These are phyloP conservation scores for Chloranthus sessilifolius DNA, from an alignment of 164 flowering plant genomes.

Conservation along the genomic window DNA sequence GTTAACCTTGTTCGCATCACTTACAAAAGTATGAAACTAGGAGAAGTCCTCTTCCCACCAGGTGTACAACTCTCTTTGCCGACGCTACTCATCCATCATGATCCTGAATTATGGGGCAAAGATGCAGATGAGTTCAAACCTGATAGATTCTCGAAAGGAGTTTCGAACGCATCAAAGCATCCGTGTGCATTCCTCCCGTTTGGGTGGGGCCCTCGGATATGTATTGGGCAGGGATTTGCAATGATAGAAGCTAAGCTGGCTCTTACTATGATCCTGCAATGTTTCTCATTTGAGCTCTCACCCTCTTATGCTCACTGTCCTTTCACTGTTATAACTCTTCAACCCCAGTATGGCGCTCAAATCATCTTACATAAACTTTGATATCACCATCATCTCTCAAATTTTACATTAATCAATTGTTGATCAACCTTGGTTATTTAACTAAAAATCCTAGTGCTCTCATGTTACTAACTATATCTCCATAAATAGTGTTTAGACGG, in stretches of 20 bases:
- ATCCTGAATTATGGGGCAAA: constrained; percentile 13
- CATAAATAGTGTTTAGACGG: no score
- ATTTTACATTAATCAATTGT: no score
- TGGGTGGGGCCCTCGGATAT: constrained; percentile 14
- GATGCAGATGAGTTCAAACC: constrained; percentile 19
- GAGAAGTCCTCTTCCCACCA: constrained; percentile 4
- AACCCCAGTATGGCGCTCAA: constrained; percentile 12
- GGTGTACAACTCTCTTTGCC: constrained; percentile 10
- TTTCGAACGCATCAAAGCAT: constrained; percentile 16
- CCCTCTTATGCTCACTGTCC: constrained; percentile 17
- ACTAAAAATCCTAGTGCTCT: no score
- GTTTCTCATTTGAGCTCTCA: constrained; percentile 12
- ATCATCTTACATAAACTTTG: constrained; percentile 5
- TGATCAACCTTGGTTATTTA: no score
- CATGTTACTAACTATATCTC: no score
- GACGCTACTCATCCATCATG: constrained; percentile 10
- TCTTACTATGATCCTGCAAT: constrained; percentile 12
- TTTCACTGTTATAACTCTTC: neutral
- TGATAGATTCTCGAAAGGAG: constrained; percentile 6
- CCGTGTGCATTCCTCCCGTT: constrained; percentile 12
- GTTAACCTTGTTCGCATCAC: constrained; percentile 8
- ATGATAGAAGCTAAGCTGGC: constrained; percentile 14
- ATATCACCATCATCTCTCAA: neutral
- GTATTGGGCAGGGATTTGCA: constrained; percentile 14
- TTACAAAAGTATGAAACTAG: constrained; percentile 7